phyloP scores from a whole-genome alignment of 2,329 filamentous ascomycete species.

The Tolypocladium pustulatum region DNA sequence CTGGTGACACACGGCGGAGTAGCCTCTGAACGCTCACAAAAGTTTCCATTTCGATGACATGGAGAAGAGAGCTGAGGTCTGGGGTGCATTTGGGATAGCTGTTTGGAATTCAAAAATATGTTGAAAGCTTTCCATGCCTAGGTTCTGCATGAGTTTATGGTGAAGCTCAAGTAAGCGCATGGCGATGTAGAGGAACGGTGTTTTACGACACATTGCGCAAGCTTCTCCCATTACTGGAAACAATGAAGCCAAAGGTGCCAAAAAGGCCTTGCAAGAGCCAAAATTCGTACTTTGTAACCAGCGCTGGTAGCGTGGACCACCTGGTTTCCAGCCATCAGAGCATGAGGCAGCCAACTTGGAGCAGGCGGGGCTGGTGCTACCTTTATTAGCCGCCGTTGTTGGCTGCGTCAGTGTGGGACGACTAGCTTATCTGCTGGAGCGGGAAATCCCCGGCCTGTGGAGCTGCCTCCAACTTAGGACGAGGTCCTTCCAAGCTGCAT shows the following conservation, averaged over 20 bases:
- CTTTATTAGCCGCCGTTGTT: too few relatives aligned
- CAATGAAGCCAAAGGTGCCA: not conserved
- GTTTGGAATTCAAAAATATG: not conserved
- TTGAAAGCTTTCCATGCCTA: not conserved
- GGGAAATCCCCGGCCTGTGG: not conserved
- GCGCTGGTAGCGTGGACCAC: not conserved
- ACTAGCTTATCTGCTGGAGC: not conserved
- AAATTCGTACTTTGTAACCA: not conserved
- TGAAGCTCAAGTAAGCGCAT: not conserved
- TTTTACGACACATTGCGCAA: not conserved
- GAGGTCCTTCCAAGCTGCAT: not conserved
- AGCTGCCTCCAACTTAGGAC: not conserved
- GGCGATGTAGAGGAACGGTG: not conserved
- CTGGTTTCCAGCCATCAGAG: not conserved
- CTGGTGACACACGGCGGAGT: not conserved
- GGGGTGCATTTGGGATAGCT: not conserved
- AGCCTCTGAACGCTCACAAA: not conserved
- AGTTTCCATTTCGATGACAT: not conserved
- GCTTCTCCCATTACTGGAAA: not conserved
- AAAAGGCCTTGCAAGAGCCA: not conserved
- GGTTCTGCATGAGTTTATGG: not conserved
- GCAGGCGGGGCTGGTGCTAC: not conserved
- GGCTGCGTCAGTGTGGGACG: not conserved
- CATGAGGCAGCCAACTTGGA: not conserved
- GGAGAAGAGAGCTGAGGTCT: not conserved